These are phyloP conservation scores for Panellus pusillus DNA, from an alignment of 768 basidiomycete species.

Conservation along the genomic window DNA sequence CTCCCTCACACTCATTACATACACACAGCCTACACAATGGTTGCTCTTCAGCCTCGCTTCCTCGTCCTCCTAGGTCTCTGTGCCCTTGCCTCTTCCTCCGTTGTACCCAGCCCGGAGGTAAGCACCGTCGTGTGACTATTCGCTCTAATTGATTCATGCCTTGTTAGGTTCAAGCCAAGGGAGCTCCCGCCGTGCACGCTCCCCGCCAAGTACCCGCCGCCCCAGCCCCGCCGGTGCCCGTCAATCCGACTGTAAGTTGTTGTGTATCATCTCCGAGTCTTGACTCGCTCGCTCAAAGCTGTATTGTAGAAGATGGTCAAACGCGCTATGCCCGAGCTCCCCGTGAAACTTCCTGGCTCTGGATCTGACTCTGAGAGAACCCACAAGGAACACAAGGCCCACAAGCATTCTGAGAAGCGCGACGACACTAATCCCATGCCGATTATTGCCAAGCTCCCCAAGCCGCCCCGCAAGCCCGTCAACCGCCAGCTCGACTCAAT, in stretches of 20 bases:
- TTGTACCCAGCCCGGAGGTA: not conserved
- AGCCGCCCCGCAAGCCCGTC: too few relatives aligned
- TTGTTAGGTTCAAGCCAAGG: not conserved
- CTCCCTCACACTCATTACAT: not conserved
- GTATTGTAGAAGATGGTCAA: too few relatives aligned
- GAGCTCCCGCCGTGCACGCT: not conserved
- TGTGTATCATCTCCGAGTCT: too few relatives aligned
- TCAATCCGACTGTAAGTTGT: too few relatives aligned
- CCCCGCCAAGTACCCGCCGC: not conserved
- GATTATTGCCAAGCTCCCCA: too few relatives aligned
- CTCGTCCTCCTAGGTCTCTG: constrained; percentile 16
- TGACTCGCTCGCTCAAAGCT: too few relatives aligned
- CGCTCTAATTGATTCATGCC: constrained; percentile 2
- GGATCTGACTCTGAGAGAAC: not conserved
- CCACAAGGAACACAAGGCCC: too few relatives aligned
- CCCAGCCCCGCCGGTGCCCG: too few relatives aligned
- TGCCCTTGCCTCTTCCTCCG: constrained; percentile 1
- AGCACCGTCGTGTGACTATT: not conserved
- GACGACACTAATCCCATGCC: too few relatives aligned
- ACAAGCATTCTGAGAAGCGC: too few relatives aligned
- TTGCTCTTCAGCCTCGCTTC: constrained; percentile 15
- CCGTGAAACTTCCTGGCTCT: not conserved
- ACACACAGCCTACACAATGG: constrained; percentile 6
- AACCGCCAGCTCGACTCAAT: too few relatives aligned
- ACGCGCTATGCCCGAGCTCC: not conserved